A percentile compares a stretch with the other conserved stretches of the same genome.
Conservation (phyloP, 495 filamentous ascomycete species). For the Cercophora sp. region DNA sequence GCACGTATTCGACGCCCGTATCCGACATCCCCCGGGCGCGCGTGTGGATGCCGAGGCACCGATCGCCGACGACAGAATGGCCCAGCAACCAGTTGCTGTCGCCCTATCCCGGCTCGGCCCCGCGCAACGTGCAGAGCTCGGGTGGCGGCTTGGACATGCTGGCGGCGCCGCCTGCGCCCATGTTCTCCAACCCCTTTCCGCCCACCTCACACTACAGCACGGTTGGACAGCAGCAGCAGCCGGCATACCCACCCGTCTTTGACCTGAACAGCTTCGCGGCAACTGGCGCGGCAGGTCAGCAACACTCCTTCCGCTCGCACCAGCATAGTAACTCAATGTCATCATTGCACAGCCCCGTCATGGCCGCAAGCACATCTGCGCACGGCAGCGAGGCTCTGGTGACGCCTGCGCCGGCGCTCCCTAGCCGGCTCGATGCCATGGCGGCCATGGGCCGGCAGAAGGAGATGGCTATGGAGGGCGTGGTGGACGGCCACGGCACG, state of each 20-base stretch:
- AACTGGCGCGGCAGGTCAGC: neutral
- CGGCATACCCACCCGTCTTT: constrained; percentile 22
- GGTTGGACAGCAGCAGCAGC: constrained; percentile 2
- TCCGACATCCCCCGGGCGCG: constrained; percentile 33
- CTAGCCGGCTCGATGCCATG: constrained; percentile 20
- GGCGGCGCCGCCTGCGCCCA: constrained; percentile 14
- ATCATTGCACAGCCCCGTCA: constrained; percentile 41
- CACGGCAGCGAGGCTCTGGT: constrained; percentile 38
- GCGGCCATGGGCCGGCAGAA: constrained; percentile 33
- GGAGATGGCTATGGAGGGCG: too few species aligned
- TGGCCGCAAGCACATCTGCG: constrained; percentile 38
- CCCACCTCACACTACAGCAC: constrained; percentile 12
- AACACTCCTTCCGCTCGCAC: constrained; percentile 9
- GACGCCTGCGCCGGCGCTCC: constrained; percentile 24
- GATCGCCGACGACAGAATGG: constrained; percentile 15
- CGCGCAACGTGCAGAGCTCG: constrained; percentile 24
- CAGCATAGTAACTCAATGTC: constrained; percentile 24
- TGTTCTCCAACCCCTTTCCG: constrained; percentile 21
- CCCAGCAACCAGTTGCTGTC: constrained; percentile 16
- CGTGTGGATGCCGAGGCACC: constrained; percentile 6
- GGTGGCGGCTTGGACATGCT: constrained; percentile 22
- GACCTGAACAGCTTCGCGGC: constrained; percentile 7
- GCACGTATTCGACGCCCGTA: constrained; percentile 43
- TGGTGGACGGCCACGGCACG: too few species aligned
- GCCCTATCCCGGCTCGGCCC: constrained; percentile 19